These are phyloP conservation scores for Calvatia gigantea DNA, from an alignment of 768 basidiomycete genomes.

Conservation along the genomic window DNA sequence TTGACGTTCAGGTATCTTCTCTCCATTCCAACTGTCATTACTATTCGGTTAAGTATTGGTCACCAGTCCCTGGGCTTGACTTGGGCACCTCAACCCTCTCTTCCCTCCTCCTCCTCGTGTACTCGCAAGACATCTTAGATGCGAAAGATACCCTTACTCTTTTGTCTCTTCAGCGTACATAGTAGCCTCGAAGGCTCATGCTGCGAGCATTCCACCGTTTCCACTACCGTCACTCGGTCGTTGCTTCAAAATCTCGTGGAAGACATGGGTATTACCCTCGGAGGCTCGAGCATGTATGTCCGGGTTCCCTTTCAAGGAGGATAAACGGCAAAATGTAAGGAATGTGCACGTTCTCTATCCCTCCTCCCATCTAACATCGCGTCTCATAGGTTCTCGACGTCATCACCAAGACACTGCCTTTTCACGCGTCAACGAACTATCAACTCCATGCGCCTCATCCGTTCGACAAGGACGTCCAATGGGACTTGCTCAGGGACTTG, in stretches of 20 bases:
- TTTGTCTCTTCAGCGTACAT: not conserved
- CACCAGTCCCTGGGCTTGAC: no score
- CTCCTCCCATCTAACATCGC: not conserved
- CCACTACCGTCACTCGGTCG: no score
- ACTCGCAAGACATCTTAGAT: not conserved
- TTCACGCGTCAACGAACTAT: constrained; percentile 63
- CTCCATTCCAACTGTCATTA: no score
- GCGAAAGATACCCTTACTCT: not conserved
- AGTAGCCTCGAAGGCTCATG: not conserved
- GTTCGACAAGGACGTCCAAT: constrained; percentile 52
- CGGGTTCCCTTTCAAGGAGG: constrained; percentile 43
- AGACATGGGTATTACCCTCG: constrained; percentile 51
- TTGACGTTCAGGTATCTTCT: no score
- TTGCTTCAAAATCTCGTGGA: constrained; percentile 48
- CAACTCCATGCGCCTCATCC: constrained; percentile 52
- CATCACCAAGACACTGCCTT: constrained; percentile 52
- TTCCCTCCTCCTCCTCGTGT: not conserved
- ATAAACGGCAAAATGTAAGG: constrained; percentile 48
- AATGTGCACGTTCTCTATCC: not conserved
- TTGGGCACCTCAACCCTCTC: no score
- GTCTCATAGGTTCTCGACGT: constrained; percentile 48
- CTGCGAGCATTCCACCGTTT: not conserved
- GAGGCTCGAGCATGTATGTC: constrained; percentile 50
- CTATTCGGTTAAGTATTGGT: no score
- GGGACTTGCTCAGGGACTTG: constrained; percentile 49